Evolutionary conservation across 1,284 basidiomycete species (phyloP).

Genomic region (Apiotrichum montevideense): DNA sequence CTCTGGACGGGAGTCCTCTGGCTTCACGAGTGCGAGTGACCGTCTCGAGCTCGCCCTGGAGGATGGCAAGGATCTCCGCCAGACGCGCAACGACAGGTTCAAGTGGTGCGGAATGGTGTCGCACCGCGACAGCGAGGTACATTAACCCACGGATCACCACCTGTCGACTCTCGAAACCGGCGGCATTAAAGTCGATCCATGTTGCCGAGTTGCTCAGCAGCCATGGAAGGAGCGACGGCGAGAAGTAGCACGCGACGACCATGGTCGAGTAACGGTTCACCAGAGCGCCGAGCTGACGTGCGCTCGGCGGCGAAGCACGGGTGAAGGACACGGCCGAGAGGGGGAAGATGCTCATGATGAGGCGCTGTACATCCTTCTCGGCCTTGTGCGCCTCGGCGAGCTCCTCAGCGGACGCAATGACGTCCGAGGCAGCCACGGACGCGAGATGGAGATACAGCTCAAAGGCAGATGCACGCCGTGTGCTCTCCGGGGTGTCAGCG

Average conservation of each 20-base stretch:
- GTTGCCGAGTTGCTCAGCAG: constrained; percentile 50
- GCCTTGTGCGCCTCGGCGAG: constrained; percentile 44
- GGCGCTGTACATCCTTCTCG: constrained; percentile 58
- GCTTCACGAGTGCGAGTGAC: background rate
- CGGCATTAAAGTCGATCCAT: constrained; percentile 55
- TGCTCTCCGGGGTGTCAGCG: constrained; percentile 46
- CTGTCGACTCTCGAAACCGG: constrained; percentile 64
- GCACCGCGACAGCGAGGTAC: constrained; percentile 64
- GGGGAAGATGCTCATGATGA: constrained; percentile 73
- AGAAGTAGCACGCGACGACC: constrained; percentile 68
- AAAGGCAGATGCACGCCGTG: constrained; percentile 63
- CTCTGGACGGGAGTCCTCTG: constrained; percentile 10
- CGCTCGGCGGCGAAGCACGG: constrained; percentile 53
- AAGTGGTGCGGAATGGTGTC: constrained; percentile 57
- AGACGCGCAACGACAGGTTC: constrained; percentile 62
- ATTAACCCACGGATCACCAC: constrained; percentile 71
- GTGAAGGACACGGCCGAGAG: constrained; percentile 59
- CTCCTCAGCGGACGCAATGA: constrained; percentile 33
- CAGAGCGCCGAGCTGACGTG: constrained; percentile 66
- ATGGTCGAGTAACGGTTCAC: constrained; percentile 79
- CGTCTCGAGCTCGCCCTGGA: constrained; percentile 57
- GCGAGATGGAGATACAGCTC: constrained; percentile 61
- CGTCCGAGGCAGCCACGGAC: constrained; percentile 45
- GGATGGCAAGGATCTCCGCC: constrained; percentile 55
- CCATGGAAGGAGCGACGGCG: constrained; percentile 54